A percentile compares a stretch with the other conserved stretches of the same genome.
Conservation (phyloP, 352 stramenopile species). For the Pythium dissotocum region DNA sequence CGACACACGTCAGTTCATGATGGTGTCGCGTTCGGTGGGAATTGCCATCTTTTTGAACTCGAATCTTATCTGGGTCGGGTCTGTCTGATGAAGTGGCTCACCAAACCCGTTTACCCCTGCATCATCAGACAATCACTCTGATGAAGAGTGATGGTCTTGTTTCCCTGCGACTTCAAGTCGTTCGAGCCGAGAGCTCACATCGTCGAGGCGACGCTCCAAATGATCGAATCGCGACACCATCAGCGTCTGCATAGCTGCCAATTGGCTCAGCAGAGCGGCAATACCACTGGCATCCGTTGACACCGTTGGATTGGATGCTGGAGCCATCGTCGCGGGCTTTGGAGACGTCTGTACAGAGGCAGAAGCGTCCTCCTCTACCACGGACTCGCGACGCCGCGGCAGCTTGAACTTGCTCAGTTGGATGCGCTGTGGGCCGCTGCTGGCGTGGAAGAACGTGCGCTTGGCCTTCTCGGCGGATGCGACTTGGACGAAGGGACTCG, state of each 20-base stretch:
- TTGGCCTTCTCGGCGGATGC: slow-evolving; percentile 53
- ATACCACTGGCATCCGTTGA: slow-evolving; percentile 1
- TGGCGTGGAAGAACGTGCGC: slow-evolving; percentile 48
- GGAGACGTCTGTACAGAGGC: neutral
- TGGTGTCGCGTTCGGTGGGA: neutral
- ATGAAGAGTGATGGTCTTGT: slow-evolving; percentile 17
- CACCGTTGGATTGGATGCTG: neutral
- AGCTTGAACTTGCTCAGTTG: slow-evolving; percentile 56
- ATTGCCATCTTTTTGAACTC: neutral
- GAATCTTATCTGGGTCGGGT: slow-evolving; percentile 12
- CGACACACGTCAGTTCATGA: too few species aligned
- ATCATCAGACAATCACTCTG: slow-evolving; percentile 19
- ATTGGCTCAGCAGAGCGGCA: slow-evolving; percentile 31
- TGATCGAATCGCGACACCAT: slow-evolving; percentile 57
- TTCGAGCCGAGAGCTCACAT: slow-evolving; percentile 36
- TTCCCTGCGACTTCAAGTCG: slow-evolving; percentile 38
- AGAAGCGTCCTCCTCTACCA: neutral
- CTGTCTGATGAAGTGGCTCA: neutral
- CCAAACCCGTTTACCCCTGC: slow-evolving; percentile 6
- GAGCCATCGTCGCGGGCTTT: neutral
- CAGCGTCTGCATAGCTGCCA: slow-evolving; percentile 45
- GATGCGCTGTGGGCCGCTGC: slow-evolving; percentile 36
- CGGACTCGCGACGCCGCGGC: slow-evolving; percentile 26
- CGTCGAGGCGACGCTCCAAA: slow-evolving; percentile 43
- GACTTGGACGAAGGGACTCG: slow-evolving; percentile 54